Percentiles rank a stretch among this genome's conserved stretches.
Conservation (phyloP, 345 rosid species). For the Turnera subulata region DNA sequence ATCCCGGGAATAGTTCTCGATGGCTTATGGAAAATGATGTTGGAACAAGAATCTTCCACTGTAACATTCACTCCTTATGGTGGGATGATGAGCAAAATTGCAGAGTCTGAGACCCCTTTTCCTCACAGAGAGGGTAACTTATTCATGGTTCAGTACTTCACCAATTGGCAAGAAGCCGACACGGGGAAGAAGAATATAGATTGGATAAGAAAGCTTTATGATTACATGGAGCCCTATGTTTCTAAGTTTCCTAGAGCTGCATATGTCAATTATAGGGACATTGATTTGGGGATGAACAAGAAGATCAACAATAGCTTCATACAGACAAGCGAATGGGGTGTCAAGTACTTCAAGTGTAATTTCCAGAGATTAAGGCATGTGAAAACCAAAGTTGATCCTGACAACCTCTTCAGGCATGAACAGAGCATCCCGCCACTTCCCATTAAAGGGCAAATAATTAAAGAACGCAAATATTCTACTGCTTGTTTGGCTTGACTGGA, state of each 20-base stretch:
- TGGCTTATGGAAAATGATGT: conserved; percentile 7
- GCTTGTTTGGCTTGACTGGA: too few species aligned
- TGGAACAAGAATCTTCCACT: neutral
- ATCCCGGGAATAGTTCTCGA: conserved; percentile 10
- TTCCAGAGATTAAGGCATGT: too few species aligned
- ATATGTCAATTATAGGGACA: neutral
- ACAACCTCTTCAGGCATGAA: too few species aligned
- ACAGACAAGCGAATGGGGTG: too few species aligned
- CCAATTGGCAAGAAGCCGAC: conserved; percentile 8
- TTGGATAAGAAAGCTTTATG: conserved; percentile 2
- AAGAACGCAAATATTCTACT: too few species aligned
- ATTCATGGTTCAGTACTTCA: conserved; percentile 11
- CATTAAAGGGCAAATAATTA: too few species aligned
- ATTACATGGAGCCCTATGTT: neutral
- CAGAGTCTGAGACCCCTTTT: conserved; percentile 13
- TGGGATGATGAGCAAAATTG: conserved; percentile 21
- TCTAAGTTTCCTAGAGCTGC: neutral
- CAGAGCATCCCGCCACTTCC: too few species aligned
- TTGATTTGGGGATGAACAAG: neutral
- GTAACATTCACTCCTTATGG: conserved; percentile 15
- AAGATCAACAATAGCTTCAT: too few species aligned
- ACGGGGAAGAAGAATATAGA: neutral
- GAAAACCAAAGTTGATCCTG: too few species aligned
- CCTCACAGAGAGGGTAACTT: conserved; percentile 16
- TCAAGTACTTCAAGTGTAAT: too few species aligned